A percentile compares a stretch with the other conserved stretches of the same genome.
Conservation (phyloP, 1,284 basidiomycete genomes). For the Sparassis latifolia region DNA sequence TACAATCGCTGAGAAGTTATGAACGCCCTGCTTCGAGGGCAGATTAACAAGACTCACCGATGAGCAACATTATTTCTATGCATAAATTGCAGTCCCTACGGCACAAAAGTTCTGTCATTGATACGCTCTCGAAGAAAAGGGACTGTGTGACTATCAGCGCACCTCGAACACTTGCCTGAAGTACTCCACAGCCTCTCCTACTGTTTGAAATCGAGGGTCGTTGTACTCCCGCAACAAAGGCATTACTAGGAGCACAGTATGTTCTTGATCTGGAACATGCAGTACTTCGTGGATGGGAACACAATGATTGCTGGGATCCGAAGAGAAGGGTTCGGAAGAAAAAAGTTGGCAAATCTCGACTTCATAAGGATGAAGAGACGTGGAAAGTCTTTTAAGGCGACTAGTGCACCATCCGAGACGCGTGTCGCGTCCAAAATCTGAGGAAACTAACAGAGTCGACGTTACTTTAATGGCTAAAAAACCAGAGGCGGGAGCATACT, state of each 20-base stretch:
- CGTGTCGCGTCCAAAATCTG: conserved; percentile 19
- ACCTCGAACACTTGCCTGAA: conserved; percentile 22
- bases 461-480: not conserved
- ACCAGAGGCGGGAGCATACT: not conserved
- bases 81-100: conserved; percentile 14
- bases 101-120: not conserved
- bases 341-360: conserved; percentile 16
- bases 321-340: conserved; percentile 6
- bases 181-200: conserved; percentile 23
- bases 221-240: conserved; percentile 17
- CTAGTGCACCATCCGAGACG: conserved; percentile 13
- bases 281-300: conserved; percentile 21
- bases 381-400: conserved; percentile 12
- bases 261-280: conserved; percentile 9
- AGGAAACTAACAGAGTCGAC: not conserved
- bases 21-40: not conserved
- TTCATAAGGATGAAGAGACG: conserved; percentile 10
- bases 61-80: conserved; percentile 14
- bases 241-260: conserved; percentile 19
- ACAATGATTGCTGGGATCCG: conserved; percentile 21
- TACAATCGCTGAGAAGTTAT: conserved; percentile 29
- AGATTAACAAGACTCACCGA: conserved; percentile 7
- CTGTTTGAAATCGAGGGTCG: conserved; percentile 16
- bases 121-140: not conserved
- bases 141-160: not conserved